Conservation (phyloP, 768 basidiomycete genomes). For the Psilocybe cubensis region DNA sequence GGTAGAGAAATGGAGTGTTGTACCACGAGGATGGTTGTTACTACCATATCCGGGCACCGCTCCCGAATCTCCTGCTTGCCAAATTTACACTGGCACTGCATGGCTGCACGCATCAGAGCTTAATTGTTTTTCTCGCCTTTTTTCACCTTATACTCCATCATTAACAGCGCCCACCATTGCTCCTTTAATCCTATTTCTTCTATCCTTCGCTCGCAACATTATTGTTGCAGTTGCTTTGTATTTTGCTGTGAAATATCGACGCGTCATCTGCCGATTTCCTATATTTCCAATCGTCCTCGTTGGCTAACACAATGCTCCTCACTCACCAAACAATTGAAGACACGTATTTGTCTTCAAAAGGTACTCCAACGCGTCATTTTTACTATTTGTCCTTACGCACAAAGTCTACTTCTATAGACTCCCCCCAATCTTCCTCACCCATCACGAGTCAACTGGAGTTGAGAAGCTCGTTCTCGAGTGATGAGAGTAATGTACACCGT, state of each 20-base stretch:
- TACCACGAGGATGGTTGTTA: too few species aligned
- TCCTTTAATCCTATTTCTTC: not conserved
- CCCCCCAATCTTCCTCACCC: not conserved
- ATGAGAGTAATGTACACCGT: not conserved
- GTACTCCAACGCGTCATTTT: not conserved
- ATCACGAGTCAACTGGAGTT: not conserved
- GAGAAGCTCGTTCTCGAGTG: not conserved
- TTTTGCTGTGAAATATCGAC: slow-evolving; percentile 2
- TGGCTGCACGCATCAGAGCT: too few species aligned
- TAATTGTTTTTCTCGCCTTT: not conserved
- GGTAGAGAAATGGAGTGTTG: too few species aligned
- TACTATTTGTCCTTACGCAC: not conserved
- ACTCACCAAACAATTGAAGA: too few species aligned
- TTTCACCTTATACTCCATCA: not conserved
- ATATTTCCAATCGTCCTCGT: not conserved
- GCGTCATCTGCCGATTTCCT: slow-evolving; percentile 3
- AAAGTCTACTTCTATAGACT: not conserved
- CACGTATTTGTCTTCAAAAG: not conserved
- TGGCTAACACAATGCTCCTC: not conserved
- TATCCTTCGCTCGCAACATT: not conserved
- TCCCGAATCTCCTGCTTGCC: too few species aligned
- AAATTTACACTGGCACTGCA: too few species aligned
- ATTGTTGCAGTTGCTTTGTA: not conserved
- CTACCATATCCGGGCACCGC: too few species aligned
- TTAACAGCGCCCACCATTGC: not conserved